phyloP scores from a whole-genome alignment of 2,329 filamentous ascomycete species.

The Talaromyces sp. region DNA sequence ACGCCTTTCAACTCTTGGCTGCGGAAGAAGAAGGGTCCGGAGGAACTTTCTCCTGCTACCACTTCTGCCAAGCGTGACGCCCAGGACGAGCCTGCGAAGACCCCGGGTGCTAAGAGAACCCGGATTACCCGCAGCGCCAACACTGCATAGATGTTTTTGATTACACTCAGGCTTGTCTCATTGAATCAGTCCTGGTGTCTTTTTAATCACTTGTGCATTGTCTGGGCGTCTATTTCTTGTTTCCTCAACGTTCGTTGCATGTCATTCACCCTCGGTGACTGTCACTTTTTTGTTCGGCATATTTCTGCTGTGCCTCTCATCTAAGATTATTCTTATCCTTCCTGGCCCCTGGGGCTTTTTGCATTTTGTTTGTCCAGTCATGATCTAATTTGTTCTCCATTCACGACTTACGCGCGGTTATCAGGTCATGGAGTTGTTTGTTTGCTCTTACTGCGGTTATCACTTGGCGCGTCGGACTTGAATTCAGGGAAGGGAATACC shows the following conservation, averaged over 20 bases:
- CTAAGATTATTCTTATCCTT: too few species aligned
- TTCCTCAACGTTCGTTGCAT: not conserved
- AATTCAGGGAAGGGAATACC: constrained; percentile 12
- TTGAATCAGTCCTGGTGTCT: not conserved
- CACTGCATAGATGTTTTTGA: not conserved
- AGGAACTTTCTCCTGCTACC: constrained; percentile 18
- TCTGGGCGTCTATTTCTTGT: not conserved
- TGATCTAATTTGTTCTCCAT: constrained; percentile 8
- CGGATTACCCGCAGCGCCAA: constrained; percentile 21
- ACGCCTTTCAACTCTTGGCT: constrained; percentile 48
- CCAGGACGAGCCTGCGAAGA: constrained; percentile 27
- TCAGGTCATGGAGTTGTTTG: not conserved
- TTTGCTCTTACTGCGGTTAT: not conserved
- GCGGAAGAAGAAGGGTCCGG: constrained; percentile 39
- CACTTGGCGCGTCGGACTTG: constrained; percentile 13
- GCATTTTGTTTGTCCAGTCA: not conserved
- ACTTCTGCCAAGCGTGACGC: constrained; percentile 41
- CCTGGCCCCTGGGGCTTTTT: not conserved
- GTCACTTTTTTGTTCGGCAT: not conserved
- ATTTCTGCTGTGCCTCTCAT: not conserved
- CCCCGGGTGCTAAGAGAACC: constrained; percentile 35
- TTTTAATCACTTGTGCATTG: not conserved
- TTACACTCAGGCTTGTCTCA: not conserved
- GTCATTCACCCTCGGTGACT: not conserved
- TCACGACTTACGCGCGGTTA: constrained; percentile 3